These are phyloP conservation scores for Trichosporon sp. DNA, from an alignment of 1,284 basidiomycete species.

Conservation along the genomic window DNA sequence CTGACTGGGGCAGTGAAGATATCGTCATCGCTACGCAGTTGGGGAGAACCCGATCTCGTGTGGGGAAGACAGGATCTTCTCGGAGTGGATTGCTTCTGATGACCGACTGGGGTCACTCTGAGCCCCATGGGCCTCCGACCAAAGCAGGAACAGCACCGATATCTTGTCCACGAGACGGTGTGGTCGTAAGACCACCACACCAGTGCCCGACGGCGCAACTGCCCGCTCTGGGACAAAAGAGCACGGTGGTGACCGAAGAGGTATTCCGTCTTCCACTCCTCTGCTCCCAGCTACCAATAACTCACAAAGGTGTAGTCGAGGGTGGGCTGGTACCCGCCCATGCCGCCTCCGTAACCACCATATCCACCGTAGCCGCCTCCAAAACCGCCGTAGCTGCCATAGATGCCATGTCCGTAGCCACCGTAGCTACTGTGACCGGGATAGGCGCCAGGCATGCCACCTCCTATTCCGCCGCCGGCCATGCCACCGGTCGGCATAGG, in stretches of 20 bases:
- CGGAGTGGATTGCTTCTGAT: not conserved
- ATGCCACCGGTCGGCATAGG: not conserved
- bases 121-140: not conserved
- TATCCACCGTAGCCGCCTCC: not conserved
- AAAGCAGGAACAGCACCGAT: not conserved
- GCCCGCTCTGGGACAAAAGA: not conserved
- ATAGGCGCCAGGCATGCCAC: not conserved
- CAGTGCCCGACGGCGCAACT: not conserved
- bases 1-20: not conserved
- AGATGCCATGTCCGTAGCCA: not conserved
- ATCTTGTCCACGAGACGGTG: not conserved
- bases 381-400: not conserved
- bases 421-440: not conserved
- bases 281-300: not conserved
- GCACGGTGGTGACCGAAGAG: not conserved
- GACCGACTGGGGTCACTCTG: no score
- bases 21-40: not conserved
- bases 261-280: not conserved
- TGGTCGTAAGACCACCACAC: not conserved
- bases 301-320: conserved; percentile 1
- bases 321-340: not conserved
- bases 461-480: not conserved
- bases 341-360: not conserved
- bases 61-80: not conserved
- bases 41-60: not conserved